phyloP scores from a whole-genome alignment of 2,329 filamentous ascomycete species.

The Sarocladium brachiariae region DNA sequence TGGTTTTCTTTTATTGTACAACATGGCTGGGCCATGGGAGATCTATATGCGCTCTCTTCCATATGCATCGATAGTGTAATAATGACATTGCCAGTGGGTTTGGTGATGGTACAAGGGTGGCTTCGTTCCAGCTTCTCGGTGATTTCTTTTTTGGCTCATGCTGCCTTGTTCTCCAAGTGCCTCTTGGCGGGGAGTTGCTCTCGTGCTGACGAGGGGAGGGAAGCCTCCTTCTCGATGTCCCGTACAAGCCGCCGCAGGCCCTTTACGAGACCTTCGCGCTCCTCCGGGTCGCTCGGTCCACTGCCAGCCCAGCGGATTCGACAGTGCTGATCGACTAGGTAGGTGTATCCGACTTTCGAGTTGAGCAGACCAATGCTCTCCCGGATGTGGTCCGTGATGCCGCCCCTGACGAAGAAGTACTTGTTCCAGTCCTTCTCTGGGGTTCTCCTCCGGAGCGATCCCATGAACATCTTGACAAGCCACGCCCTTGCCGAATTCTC shows the following conservation, averaged over 20 bases:
- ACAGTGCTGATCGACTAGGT: slow-evolving; percentile 80
- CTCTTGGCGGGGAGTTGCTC: slow-evolving; percentile 22
- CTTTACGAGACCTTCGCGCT: slow-evolving; percentile 60
- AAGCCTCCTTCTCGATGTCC: slow-evolving; percentile 40
- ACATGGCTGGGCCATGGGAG: slow-evolving; percentile 13
- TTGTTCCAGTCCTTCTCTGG: slow-evolving; percentile 47
- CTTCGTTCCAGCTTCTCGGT: neutral
- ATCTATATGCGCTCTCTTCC: neutral
- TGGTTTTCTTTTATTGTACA: slow-evolving; percentile 26
- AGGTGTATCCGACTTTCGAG: slow-evolving; percentile 87
- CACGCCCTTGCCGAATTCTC: slow-evolving; percentile 64
- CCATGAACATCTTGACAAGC: slow-evolving; percentile 51
- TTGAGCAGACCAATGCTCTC: slow-evolving; percentile 70
- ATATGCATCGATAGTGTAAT: slow-evolving; percentile 7
- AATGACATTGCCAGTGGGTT: neutral
- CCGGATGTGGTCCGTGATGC: slow-evolving; percentile 53
- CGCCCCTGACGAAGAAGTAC: slow-evolving; percentile 55
- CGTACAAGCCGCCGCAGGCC: slow-evolving; percentile 56
- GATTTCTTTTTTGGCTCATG: neutral
- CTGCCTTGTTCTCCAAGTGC: neutral
- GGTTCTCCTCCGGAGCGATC: slow-evolving; percentile 42
- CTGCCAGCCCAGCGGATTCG: slow-evolving; percentile 93
- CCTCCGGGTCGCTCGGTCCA: slow-evolving; percentile 56
- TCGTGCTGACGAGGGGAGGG: slow-evolving; percentile 25
- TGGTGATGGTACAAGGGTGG: neutral